Base-by-base conservation (phyloP, 2,329 filamentous ascomycete genomes). In the Cladosporium sp. region DNA sequence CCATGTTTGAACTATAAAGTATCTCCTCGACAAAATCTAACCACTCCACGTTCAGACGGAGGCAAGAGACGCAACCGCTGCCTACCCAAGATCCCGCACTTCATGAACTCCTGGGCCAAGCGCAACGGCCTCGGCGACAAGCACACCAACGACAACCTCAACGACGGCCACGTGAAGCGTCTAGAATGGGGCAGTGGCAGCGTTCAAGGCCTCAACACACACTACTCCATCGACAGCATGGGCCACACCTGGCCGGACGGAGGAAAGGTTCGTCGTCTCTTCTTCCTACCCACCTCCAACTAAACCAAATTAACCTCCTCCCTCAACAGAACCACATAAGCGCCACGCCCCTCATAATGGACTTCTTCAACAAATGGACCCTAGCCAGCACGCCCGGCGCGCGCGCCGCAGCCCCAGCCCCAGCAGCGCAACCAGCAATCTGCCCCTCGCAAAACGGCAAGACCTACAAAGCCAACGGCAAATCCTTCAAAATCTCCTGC, bases 191-290 rank as follows among this genome's bases (percentile, higher is more conserved):
- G 55, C 39, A 49, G 62, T 62, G 57, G 52, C 57, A 62, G 52
- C 62, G 52, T 43, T 63, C 62, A 60, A 43, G 63, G 65, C 5
- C 13, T 57, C 11, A 60, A 68, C 3, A 59, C 65, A 13, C 68
- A 71, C 45, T 69, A 69, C 51, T 59, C 57, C 19, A 61, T 66
- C 38, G 61, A 55, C 11, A 68, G 68, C 16, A 30, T 69, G 27
- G 56, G 54, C 8, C 69, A 71, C 50, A 57, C 62, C 12, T 72
- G 68, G 69, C 66, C 67, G 2, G 67, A 32, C 12, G 38, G 30
- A 11, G 30, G 22, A 12, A 38, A 47, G 15, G 47, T 38, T 25
- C 35, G 38, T 27, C 22, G 9, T 27, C 22, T 9, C 22, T 5
- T 27, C 4, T 9, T 27, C 22, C 35, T 5, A 40, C 25, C 20